A percentile compares a stretch with the other conserved stretches of the same genome.
Evolutionary conservation across 352 stramenopile species (phyloP).

Genomic region (Globisporangium parvum): DNA sequence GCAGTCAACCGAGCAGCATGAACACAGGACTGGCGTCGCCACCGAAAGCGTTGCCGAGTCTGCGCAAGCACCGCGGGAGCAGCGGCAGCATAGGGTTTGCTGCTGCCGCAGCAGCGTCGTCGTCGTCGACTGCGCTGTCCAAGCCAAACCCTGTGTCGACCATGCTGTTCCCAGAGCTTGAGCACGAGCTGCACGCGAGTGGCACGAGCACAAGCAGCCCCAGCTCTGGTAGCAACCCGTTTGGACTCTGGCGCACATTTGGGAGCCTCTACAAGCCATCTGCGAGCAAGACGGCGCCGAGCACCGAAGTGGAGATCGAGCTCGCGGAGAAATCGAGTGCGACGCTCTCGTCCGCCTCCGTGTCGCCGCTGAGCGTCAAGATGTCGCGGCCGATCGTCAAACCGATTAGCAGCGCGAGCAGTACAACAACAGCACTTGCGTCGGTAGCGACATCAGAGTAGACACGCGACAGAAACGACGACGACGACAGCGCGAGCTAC

Average conservation of each 20-base stretch:
- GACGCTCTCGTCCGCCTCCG: not conserved
- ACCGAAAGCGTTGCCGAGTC: conserved; percentile 9
- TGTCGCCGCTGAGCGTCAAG: conserved; percentile 4
- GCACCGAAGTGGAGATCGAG: conserved; percentile 5
- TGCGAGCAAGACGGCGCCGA: not conserved
- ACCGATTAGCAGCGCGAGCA: not conserved
- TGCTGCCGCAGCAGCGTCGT: not conserved
- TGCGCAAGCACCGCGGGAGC: conserved; percentile 8
- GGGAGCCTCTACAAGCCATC: conserved; percentile 11
- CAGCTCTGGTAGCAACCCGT: not conserved
- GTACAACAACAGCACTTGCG: not conserved
- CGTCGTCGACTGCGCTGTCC: no score
- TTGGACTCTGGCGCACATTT: conserved; percentile 13
- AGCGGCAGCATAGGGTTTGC: not conserved
- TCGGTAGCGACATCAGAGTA: not conserved
- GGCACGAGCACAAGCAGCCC: not conserved
- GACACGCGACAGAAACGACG: no score
- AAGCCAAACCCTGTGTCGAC: not conserved
- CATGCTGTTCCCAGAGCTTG: conserved; percentile 10
- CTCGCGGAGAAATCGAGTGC: conserved; percentile 4
- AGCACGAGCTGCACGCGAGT: not conserved
- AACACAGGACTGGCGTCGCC: not conserved
- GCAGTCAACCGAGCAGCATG: conserved; percentile 20
- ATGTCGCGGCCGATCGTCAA: conserved; percentile 14
- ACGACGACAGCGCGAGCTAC: not conserved